A percentile compares a stretch with the other conserved stretches of the same genome.
Conservation (phyloP, 768 basidiomycete genomes). For the Vararia minispora region DNA sequence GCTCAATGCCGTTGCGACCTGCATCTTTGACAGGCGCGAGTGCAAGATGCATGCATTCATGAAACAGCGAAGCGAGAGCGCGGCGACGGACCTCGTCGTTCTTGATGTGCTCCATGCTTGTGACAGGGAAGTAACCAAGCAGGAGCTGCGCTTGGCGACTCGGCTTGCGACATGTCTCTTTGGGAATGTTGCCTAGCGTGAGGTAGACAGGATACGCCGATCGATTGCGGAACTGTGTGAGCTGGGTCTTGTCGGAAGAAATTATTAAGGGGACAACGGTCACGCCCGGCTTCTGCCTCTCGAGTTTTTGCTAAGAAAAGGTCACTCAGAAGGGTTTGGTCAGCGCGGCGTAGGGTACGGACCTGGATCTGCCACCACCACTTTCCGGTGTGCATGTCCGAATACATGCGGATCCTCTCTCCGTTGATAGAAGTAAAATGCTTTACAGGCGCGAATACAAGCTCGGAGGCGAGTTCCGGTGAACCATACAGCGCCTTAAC, state of each 20-base stretch:
- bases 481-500: background rate
- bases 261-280: slow-evolving; percentile 14
- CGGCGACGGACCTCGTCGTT: background rate
- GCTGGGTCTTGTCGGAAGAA: slow-evolving; percentile 14
- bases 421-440: slow-evolving; percentile 2
- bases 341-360: too few relatives aligned
- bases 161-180: slow-evolving; percentile 12
- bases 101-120: slow-evolving; percentile 4
- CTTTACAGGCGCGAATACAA: slow-evolving; percentile 4
- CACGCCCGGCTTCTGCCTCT: slow-evolving; percentile 5
- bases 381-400: slow-evolving; percentile 9
- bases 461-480: slow-evolving; percentile 4
- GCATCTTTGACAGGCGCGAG: slow-evolving; percentile 8
- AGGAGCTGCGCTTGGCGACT: slow-evolving; percentile 13
- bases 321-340: too few relatives aligned
- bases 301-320: too few relatives aligned
- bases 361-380: slow-evolving; percentile 12
- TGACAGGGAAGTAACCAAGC: slow-evolving; percentile 20
- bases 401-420: slow-evolving; percentile 2
- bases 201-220: slow-evolving; percentile 22
- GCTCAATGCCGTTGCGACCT: slow-evolving; percentile 10
- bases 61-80: slow-evolving; percentile 10
- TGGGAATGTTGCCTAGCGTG: slow-evolving; percentile 18
- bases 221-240: slow-evolving; percentile 13
- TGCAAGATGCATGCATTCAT: slow-evolving; percentile 10